phyloP scores from a whole-genome alignment of 495 filamentous ascomycete genomes.

The Evernia prunastri region DNA sequence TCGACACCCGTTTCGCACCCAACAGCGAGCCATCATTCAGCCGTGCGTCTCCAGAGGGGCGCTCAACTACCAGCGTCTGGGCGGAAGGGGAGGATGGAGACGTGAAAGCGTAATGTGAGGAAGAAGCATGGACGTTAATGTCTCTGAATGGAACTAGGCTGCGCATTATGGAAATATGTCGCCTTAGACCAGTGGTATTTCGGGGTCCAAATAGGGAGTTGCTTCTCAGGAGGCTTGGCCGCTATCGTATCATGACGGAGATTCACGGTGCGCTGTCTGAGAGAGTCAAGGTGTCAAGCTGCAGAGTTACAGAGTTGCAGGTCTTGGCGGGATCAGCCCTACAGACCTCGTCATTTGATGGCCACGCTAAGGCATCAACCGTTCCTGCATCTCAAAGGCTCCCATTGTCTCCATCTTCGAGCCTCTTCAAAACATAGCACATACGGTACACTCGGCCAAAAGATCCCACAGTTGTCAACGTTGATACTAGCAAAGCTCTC shows the following conservation, averaged over 20 bases:
- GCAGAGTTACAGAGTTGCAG: slow-evolving; percentile 5
- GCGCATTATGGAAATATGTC: slow-evolving; percentile 1
- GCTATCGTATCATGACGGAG: slow-evolving; percentile 7
- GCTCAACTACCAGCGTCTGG: slow-evolving; percentile 78
- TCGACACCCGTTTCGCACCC: slow-evolving; percentile 75
- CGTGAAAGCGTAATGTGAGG: slow-evolving; percentile 90
- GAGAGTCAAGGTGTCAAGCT: background rate
- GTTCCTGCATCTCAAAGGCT: slow-evolving; percentile 14
- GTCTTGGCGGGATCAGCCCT: slow-evolving; percentile 12
- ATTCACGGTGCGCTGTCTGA: background rate
- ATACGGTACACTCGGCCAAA: background rate
- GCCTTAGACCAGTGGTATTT: too few relatives aligned
- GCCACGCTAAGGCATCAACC: slow-evolving; percentile 22
- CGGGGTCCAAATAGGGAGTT: background rate
- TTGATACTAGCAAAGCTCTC: background rate
- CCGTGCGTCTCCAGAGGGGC: slow-evolving; percentile 86
- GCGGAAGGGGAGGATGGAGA: slow-evolving; percentile 89
- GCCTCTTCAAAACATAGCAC: background rate
- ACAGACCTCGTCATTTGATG: slow-evolving; percentile 17
- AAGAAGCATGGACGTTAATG: slow-evolving; percentile 88
- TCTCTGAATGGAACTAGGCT: slow-evolving; percentile 76
- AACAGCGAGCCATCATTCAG: slow-evolving; percentile 71
- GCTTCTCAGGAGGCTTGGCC: background rate
- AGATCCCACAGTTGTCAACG: background rate
- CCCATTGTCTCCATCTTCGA: slow-evolving; percentile 9